phyloP scores from a whole-genome alignment of 2,329 filamentous ascomycete species.

The Colletotrichum nymphaeae region DNA sequence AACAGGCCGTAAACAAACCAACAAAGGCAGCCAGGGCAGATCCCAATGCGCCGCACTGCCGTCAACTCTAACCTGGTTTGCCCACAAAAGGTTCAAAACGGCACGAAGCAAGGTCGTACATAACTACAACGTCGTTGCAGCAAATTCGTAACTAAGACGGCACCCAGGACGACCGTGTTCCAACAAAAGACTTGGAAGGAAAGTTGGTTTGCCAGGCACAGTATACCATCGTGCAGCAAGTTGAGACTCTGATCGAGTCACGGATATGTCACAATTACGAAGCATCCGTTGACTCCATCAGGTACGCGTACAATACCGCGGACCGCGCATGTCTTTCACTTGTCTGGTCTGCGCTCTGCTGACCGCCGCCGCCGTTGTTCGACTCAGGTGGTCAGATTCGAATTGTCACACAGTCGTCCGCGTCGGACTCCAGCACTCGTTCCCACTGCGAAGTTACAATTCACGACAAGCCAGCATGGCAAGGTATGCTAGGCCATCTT shows the following conservation, averaged over 20 bases:
- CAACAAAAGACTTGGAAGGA: background rate
- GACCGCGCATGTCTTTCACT: background rate
- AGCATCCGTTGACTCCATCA: background rate
- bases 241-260: background rate
- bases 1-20: background rate
- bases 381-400: background rate
- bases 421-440: background rate
- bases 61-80: slow-evolving; percentile 29
- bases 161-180: background rate
- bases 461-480: background rate
- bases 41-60: background rate
- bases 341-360: background rate
- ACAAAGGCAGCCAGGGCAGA: slow-evolving; percentile 2
- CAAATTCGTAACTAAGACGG: background rate
- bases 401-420: background rate
- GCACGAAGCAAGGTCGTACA: slow-evolving; percentile 8
- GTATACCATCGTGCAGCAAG: background rate
- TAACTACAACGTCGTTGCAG: background rate
- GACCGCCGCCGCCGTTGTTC: background rate
- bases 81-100: slow-evolving; percentile 12
- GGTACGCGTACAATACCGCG: background rate
- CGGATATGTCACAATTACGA: background rate
- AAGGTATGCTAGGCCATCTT: slow-evolving; percentile 3
- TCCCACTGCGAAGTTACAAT: background rate
- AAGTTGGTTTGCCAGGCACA: background rate